Evolutionary conservation across 2,329 filamentous ascomycete species (phyloP).

Genomic region (Trichoderma citrinoviride): DNA sequence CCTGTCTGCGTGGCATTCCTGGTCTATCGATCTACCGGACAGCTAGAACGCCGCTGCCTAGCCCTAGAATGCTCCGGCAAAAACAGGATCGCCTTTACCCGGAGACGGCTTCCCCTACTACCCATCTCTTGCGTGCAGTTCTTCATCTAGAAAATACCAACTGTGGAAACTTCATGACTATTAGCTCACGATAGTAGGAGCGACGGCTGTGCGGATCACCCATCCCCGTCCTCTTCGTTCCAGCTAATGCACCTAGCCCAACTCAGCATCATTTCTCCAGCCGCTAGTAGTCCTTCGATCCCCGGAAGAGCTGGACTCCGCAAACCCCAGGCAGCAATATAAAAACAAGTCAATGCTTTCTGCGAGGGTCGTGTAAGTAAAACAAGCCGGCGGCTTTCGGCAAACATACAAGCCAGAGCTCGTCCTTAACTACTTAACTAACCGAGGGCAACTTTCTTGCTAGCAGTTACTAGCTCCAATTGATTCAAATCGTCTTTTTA

Average conservation of each 20-base stretch:
- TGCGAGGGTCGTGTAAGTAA: neutral
- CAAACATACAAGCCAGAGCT: neutral
- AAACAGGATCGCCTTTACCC: neutral
- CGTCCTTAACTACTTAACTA: neutral
- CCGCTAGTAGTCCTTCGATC: neutral
- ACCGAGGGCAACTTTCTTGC: neutral
- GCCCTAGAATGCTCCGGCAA: neutral
- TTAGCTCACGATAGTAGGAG: neutral
- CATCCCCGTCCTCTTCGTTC: neutral
- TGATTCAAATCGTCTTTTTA: too few relatives aligned
- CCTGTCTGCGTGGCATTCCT: neutral
- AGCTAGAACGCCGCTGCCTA: neutral
- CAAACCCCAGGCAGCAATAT: slow-evolving; percentile 14
- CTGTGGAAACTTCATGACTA: neutral
- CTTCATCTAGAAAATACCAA: neutral
- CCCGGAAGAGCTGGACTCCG: slow-evolving; percentile 5
- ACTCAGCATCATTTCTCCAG: slow-evolving; percentile 1
- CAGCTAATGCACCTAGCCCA: neutral
- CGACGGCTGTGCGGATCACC: neutral
- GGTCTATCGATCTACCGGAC: neutral
- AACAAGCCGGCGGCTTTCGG: neutral
- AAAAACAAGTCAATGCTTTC: neutral
- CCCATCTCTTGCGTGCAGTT: neutral
- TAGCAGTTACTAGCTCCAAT: neutral
- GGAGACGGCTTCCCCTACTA: neutral